phyloP scores from a whole-genome alignment of 2,329 filamentous ascomycete genomes.

The Coniochaeta prunicola region DNA sequence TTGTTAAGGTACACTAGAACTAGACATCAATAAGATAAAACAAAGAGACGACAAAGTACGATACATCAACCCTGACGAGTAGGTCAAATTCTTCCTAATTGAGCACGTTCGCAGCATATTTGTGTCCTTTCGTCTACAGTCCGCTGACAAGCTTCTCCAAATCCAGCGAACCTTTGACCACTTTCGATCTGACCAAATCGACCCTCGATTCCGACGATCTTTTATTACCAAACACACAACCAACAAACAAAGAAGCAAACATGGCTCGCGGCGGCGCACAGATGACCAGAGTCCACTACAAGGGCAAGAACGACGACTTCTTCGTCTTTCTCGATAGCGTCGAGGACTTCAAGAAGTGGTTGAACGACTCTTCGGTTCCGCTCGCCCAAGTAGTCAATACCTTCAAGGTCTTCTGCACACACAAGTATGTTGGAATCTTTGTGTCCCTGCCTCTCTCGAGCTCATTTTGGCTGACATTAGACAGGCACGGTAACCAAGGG shows the following conservation, averaged over 20 bases:
- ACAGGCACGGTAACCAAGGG: slow-evolving; percentile 80
- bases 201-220: neutral
- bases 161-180: too few relatives aligned
- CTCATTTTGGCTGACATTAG: neutral
- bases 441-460: neutral
- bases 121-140: too few relatives aligned
- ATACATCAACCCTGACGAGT: too few relatives aligned
- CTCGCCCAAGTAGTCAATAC: slow-evolving; percentile 78
- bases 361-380: slow-evolving; percentile 68
- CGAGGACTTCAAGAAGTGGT: slow-evolving; percentile 72
- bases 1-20: too few relatives aligned
- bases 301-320: slow-evolving; percentile 58
- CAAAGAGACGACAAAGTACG: too few relatives aligned
- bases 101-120: too few relatives aligned
- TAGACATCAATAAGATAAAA: too few relatives aligned
- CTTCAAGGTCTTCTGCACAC: slow-evolving; percentile 85
- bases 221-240: neutral
- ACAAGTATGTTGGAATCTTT: slow-evolving; percentile 60
- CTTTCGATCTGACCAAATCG: too few relatives aligned
- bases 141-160: too few relatives aligned
- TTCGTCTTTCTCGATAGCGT: slow-evolving; percentile 52
- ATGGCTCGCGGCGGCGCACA: slow-evolving; percentile 67
- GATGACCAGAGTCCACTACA: slow-evolving; percentile 77
- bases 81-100: too few relatives aligned
- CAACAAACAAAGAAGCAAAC: slow-evolving; percentile 19